Base-by-base conservation (phyloP, 257 asterid species). In the Solanum okadae region DNA sequence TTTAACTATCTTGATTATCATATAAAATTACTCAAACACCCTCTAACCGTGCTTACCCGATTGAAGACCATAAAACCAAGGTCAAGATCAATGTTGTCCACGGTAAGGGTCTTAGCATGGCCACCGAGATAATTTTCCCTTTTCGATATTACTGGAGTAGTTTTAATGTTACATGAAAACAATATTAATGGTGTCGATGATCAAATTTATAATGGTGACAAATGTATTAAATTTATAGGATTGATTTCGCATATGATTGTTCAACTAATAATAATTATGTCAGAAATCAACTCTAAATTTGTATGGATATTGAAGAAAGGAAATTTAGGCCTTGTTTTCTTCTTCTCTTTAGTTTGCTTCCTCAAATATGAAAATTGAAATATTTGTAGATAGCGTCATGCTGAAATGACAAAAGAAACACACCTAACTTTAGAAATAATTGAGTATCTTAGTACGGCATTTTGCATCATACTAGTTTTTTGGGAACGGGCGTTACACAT, bases 51-150 rank as follows among this genome's bases (percentile, higher is more conserved):
- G 5, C 86, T 91, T 91, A 94, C 96, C 46, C 94, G 93, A 87
- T 93, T 93, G 65, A 94, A 95, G 87, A 96, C 96, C 98, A 93
- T 95, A 88, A 95, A 95, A 11, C 95, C 98, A 37, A 96, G 96
- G 87, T 95, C 97, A 3, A 96, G 88, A 15, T 92, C 89, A 20
- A 93, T 90, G 88, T 88, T 1, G 52, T 44, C 52, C 0, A 42
- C 3, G 0, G 1, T 78, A 10, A 42, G 25, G 2, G 65, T 25
- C 5, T 42, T 79, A 46, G 65, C 38, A 15, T 79, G 85, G 38
- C 67, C 25, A 40, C 98, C 98, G 8, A 96, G 86, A 90, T 88
- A 90, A 46, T 93, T 93, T 29, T 94, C 98, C 34, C 29, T 67
- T 65, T 25, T n/a, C 4, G 18, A 67, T 11, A 67, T 2, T 25